Evolutionary conservation across 148 eudicot species (phyloP), one percentile per base, ranked within the genome.

Genomic region (Nepenthes mirabilis): DNA sequence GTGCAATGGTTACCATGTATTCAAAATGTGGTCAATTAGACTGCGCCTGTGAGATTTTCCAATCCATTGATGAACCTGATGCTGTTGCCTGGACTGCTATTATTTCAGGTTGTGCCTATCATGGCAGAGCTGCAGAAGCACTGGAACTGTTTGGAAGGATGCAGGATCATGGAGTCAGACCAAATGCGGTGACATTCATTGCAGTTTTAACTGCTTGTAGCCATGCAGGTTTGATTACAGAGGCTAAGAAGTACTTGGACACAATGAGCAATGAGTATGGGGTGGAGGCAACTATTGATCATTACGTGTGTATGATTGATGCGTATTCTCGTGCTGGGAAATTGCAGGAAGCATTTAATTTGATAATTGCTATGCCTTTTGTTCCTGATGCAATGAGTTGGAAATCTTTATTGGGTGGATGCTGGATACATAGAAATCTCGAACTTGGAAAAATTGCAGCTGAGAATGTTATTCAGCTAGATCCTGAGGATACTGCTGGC

Each of bases 221-320:
- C 43, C 72, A 74, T 47, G 60, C 55, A 9, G 77, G 77, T 43
- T 43, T 68, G 33, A 40, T 74, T 12, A 34, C 45, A 56, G 63
- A 64, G 64, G 77, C 63, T 14, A 51, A 68, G 45, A n/a, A 55
- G 49, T 68, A 55, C 14, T 56, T 74, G 14, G 63, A 65, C 43
- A 37, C 69, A 2, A 64, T 74, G 69, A 55, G 65, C 14, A 55
- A 37, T 36, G 58, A 54, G 47, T 51, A 68, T 34, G 68, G 68
- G 1, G 61, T 68, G 40, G 68, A 74, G 14, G 59, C 73, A 23
- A 68, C 62, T 48, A 61, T 64, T 33, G 69, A 74, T 52, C 77
- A 74, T 57, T 74, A 74, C 61, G 56, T 59, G 23, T 74, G 77
- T 37, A 64, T 74, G 72, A 60, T 74, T 50, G 77, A 74, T 57